Base-by-base conservation (phyloP, 2,329 filamentous ascomycete genomes). In the Biscogniauxia mediterranea region DNA sequence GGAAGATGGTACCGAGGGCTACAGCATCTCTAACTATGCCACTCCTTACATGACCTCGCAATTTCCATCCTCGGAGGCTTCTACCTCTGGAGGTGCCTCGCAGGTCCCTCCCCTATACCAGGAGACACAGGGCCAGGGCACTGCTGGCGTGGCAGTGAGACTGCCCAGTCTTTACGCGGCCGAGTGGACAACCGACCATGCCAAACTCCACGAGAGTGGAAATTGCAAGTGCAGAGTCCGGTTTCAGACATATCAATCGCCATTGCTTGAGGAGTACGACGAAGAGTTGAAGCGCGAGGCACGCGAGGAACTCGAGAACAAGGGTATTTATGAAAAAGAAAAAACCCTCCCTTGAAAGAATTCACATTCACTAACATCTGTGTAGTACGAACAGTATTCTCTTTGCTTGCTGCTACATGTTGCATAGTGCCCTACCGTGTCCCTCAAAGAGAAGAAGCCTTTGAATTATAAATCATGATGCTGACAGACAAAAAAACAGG, bases 131-230 rank as follows among this genome's bases (percentile, higher is more conserved):
- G 58, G 62, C 5, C 59, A 55, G 6, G 59, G 65, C 17, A 53
- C 28, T 50, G 58, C 65, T 2, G 65, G 61, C 5, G 68, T 75
- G 4, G 52, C 70, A 0, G 66, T 77, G 38, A 75, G 77, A 1
- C 67, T 77, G 9, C 56, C 70, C 0, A 74, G 76, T 58, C 65
- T 77, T n/a, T 80, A 73, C 60, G 77, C 72, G 1, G 75, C 73
- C 2, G 78, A 80, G 63, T 80, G 78, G 78, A 62, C 72, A 2
- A 61, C 61, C 0, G 78, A 80, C 64, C 78, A 80, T 65, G 70
- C 71, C 11, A 61, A 63, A 19, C 71, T 74, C 4, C 78, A 80
- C 65, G 58, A 66, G 3, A 57, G 52, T 3, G 77, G 77, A 2
- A 62, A 61, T 7, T 80, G 78, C 66, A 32, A 61, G 15, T 80